Evolutionary conservation across 2,329 filamentous ascomycete species (phyloP).

Genomic region (Dichotomopilus funicola): DNA sequence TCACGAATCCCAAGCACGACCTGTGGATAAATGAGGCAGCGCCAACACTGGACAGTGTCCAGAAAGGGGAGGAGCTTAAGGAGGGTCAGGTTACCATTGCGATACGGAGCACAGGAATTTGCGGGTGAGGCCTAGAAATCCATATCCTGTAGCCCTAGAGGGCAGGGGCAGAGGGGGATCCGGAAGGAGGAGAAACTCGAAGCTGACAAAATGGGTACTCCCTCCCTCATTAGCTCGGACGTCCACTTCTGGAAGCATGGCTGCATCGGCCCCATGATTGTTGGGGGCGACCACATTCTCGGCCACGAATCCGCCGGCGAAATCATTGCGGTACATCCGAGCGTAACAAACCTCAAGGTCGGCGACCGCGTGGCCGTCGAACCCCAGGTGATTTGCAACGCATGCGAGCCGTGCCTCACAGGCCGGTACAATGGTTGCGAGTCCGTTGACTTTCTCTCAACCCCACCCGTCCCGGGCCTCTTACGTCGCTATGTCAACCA

Average conservation of each 20-base stretch:
- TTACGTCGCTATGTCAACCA: constrained; percentile 92
- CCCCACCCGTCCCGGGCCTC: constrained; percentile 80
- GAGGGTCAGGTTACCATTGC: constrained; percentile 81
- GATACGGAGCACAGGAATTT: constrained; percentile 92
- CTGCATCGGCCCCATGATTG: constrained; percentile 93
- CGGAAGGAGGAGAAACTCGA: background rate
- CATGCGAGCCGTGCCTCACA: constrained; percentile 84
- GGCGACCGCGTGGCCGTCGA: constrained; percentile 92
- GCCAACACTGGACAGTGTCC: constrained; percentile 68
- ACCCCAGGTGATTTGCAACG: constrained; percentile 86
- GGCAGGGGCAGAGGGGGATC: background rate
- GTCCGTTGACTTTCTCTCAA: constrained; percentile 77
- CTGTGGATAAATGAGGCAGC: constrained; percentile 78
- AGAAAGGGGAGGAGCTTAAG: constrained; percentile 59
- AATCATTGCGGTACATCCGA: constrained; percentile 73
- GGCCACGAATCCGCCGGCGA: constrained; percentile 90
- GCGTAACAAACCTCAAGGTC: constrained; percentile 68
- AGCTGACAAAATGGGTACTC: background rate
- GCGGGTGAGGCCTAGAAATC: constrained; percentile 53
- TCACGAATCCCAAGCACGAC: constrained; percentile 87
- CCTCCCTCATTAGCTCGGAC: constrained; percentile 58
- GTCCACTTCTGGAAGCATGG: constrained; percentile 97
- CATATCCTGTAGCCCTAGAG: background rate
- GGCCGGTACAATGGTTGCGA: constrained; percentile 96
- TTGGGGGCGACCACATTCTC: constrained; percentile 80